Evolutionary conservation across 2,329 filamentous ascomycete genomes (phyloP).

Genomic region (Malbranchea zuffiana): DNA sequence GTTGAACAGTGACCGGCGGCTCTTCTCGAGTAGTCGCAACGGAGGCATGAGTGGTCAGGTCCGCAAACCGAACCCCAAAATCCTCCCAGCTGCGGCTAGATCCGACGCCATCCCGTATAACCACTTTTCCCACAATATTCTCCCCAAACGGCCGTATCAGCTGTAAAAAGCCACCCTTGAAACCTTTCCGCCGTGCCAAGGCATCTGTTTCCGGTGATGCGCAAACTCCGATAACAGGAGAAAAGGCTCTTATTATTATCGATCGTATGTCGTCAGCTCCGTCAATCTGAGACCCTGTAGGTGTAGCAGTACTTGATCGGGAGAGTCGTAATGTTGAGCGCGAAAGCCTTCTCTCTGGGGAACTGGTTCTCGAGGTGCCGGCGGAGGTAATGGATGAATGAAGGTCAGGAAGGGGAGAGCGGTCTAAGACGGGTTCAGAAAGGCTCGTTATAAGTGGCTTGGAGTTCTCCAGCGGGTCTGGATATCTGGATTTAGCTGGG

Average conservation of each 20-base stretch:
- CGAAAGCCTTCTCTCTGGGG: conserved; percentile 51
- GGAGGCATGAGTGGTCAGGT: conserved; percentile 42
- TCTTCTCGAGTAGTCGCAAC: conserved; percentile 16
- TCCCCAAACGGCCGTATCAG: conserved; percentile 87
- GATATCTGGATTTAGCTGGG: conserved; percentile 50
- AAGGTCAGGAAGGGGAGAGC: conserved; percentile 42
- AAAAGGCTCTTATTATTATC: conserved; percentile 72
- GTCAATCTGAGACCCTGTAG: conserved; percentile 44
- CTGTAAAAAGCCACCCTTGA: conserved; percentile 70
- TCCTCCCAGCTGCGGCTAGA: conserved; percentile 75
- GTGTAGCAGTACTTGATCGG: conserved; percentile 35
- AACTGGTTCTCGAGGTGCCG: conserved; percentile 56
- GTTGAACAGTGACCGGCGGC: conserved; percentile 41
- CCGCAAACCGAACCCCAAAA: conserved; percentile 76
- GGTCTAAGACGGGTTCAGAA: conserved; percentile 42
- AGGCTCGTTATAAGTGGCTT: conserved; percentile 31
- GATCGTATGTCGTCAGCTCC: conserved; percentile 47
- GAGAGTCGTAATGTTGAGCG: conserved; percentile 43
- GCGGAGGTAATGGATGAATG: conserved; percentile 54
- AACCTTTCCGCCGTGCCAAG: conserved; percentile 71
- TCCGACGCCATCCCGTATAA: conserved; percentile 80
- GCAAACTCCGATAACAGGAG: conserved; percentile 77
- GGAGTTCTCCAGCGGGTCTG: conserved; percentile 42
- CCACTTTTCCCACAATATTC: conserved; percentile 72
- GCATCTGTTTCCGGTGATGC: conserved; percentile 79